Conservation (phyloP, 2,329 filamentous ascomycete genomes). For the Epichloe bromicola region DNA sequence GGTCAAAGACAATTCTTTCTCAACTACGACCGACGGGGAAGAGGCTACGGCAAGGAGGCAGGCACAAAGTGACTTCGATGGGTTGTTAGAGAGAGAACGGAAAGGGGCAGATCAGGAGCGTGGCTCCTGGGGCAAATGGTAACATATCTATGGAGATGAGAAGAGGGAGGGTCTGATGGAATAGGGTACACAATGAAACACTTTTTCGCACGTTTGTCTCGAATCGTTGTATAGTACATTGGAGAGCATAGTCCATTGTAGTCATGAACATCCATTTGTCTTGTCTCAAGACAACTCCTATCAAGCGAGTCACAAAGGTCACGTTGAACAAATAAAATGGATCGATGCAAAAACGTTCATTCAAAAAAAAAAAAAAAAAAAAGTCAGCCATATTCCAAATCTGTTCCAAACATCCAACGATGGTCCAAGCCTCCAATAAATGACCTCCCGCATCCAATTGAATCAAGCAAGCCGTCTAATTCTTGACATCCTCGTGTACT, state of each 20-base stretch:
- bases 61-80: slow-evolving; percentile 39
- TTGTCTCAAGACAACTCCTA: background rate
- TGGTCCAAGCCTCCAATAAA: background rate
- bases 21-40: slow-evolving; percentile 22
- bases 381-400: background rate
- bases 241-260: background rate
- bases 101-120: slow-evolving; percentile 16
- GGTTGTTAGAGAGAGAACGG: slow-evolving; percentile 32
- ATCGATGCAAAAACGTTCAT: background rate
- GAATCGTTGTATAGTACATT: background rate
- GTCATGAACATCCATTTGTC: background rate
- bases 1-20: slow-evolving; percentile 19
- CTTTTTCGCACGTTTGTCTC: background rate
- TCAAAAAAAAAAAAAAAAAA: background rate
- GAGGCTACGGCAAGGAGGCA: slow-evolving; percentile 26
- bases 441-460: background rate
- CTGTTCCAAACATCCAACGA: background rate
- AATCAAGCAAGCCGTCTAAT: slow-evolving; percentile 7
- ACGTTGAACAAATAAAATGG: background rate
- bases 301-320: background rate
- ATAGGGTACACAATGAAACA: background rate
- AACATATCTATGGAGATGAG: background rate
- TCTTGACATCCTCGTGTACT: slow-evolving; percentile 22
- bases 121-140: slow-evolving; percentile 14
- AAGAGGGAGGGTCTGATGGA: background rate